A percentile compares a stretch with the other conserved stretches of the same genome.
These are phyloP conservation scores for Leccinum sublutescens DNA, from an alignment of 768 basidiomycete species.

Conservation along the genomic window DNA sequence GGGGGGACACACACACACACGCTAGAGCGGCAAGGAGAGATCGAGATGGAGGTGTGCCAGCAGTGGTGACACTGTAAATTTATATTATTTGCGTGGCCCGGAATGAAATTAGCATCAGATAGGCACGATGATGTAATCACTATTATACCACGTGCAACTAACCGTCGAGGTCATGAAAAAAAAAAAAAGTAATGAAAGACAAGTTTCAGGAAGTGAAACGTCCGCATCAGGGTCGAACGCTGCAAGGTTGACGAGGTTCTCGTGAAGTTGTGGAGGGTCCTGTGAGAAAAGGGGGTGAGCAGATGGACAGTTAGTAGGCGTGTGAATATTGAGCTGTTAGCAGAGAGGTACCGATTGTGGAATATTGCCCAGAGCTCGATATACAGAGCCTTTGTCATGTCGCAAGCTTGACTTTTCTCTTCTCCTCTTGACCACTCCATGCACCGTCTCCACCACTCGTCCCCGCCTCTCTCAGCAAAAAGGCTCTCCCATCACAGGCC, in stretches of 20 bases:
- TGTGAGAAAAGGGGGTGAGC: constrained; percentile 1
- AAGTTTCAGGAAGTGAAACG: not conserved
- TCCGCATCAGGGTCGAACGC: not conserved
- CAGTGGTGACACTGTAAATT: not conserved
- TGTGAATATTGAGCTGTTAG: constrained; percentile 31
- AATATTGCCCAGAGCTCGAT: constrained; percentile 39
- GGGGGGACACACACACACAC: not conserved
- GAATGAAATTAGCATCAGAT: constrained; percentile 24
- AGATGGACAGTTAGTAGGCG: constrained; percentile 14
- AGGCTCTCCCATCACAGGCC: constrained; percentile 11
- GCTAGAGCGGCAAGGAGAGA: not conserved
- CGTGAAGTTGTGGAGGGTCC: not conserved
- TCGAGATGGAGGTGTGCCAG: not conserved
- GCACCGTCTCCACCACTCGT: constrained; percentile 18
- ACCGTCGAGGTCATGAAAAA: constrained; percentile 12
- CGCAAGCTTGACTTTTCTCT: constrained; percentile 34
- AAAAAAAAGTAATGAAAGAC: not conserved
- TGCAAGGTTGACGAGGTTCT: not conserved
- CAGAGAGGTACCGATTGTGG: constrained; percentile 37
- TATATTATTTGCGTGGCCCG: constrained; percentile 1
- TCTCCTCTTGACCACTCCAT: constrained; percentile 28
- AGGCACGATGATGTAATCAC: constrained; percentile 30
- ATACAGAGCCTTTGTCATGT: constrained; percentile 41
- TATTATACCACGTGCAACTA: constrained; percentile 19
- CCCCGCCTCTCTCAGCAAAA: constrained; percentile 16